Base-by-base conservation (phyloP, 1,284 basidiomycete genomes). In the Naganishia sp. region DNA sequence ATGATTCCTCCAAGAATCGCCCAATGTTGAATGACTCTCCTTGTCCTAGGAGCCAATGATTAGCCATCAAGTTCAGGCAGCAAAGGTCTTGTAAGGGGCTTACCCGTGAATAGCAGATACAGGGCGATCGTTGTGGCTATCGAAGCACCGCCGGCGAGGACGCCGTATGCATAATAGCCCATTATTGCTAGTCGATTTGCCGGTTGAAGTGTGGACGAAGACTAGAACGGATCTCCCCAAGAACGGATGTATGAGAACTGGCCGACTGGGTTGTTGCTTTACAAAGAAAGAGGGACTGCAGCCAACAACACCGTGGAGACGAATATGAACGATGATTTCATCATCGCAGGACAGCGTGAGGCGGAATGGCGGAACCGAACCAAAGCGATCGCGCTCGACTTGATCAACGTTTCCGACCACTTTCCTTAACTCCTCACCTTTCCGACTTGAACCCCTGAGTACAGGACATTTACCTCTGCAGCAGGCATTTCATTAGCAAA, bases 21-120 rank as follows among this genome's bases (percentile, higher is more conserved):
- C 93, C 94, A 70, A 92, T 86, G 78, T 96, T 92, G 87, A 98
- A 96, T 63, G 87, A 86, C 77, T 92, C 90, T 68, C 90, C 90
- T 49, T 90, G 91, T 73, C 86, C 90, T 92, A 39, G 64, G 55
- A 49, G 65, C n/a, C 18, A n/a, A 4, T 39, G 36, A 39, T 39
- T 39, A 39, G 13, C 36, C 13, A 9, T 39, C 4, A 39, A 39
- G 6, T 39, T 13, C 10, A 7, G 6, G 9, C 36, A 7, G 36
- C 10, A 39, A 39, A 10, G 4, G 7, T 9, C 36, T 9, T 39
- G 36, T 13, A 13, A 39, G 48, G 59, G 50, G 72, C 75, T 39
- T 71, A 90, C 91, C 90, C 61, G 92, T 93, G 75, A 94, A 90
- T 69, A 94, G 83, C 31, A 94, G 84, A 77, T 94, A 94, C 52